Conservation (phyloP, 768 basidiomycete species). For the Rhodocollybia butyracea region DNA sequence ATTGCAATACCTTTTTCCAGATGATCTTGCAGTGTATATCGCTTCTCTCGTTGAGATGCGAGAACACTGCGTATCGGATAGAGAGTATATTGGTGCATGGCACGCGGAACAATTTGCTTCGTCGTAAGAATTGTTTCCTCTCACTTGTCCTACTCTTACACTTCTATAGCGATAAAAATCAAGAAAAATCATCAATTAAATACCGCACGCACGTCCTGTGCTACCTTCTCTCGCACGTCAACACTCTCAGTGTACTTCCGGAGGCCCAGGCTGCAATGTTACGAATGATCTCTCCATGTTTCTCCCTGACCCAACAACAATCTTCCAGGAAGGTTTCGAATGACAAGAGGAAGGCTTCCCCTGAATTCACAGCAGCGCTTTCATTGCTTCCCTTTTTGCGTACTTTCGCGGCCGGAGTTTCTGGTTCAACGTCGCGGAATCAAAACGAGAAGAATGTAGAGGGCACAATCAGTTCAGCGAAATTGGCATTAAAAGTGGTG, state of each 20-base stretch:
- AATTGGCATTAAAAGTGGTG: not conserved
- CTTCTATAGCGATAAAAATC: not conserved
- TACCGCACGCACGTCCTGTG: conserved; percentile 51
- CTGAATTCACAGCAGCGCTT: not conserved
- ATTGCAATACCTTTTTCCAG: conserved; percentile 68
- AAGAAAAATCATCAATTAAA: conserved; percentile 28
- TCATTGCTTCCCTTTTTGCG: not conserved
- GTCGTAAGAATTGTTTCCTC: conserved; percentile 42
- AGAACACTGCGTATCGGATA: conserved; percentile 60
- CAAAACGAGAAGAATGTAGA: conserved; percentile 20
- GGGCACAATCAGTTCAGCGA: not conserved
- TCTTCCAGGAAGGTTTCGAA: conserved; percentile 31
- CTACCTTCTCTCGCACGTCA: conserved; percentile 78
- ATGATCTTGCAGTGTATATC: conserved; percentile 60
- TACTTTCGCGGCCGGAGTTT: not conserved
- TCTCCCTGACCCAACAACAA: conserved; percentile 32
- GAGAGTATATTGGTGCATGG: conserved; percentile 52
- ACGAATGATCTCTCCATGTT: conserved; percentile 24
- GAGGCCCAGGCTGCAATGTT: conserved; percentile 54
- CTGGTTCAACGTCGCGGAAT: not conserved
- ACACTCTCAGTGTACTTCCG: conserved; percentile 44
- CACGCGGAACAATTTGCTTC: conserved; percentile 54
- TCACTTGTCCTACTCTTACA: not conserved
- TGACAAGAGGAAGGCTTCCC: not conserved
- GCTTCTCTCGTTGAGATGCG: conserved; percentile 43